Percentiles rank a stretch among this genome's conserved stretches.
Evolutionary conservation across 78 protist genomes (phyloP).

Genomic region (Tieghemostelium lacteum): DNA sequence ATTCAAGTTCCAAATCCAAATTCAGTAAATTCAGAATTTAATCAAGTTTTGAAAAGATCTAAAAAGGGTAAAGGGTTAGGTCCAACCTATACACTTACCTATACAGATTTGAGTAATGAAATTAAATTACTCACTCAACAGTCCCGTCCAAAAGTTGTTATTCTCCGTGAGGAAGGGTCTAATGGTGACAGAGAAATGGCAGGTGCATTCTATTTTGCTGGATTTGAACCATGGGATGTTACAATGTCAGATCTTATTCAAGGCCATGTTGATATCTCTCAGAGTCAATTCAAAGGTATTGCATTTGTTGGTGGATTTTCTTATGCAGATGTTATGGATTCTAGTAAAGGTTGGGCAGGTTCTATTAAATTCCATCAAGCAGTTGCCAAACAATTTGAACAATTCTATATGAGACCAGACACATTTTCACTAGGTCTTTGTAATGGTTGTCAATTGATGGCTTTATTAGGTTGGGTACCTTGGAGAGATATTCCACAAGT

Average conservation of each 20-base stretch:
- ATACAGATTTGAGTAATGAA: conserved; percentile 34
- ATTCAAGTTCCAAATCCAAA: conserved; percentile 86
- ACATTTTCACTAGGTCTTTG: conserved; percentile 96
- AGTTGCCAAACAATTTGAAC: conserved; percentile 74
- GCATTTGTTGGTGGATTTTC: conserved; percentile 96
- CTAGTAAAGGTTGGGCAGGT: conserved; percentile 95
- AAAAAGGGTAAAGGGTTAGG: conserved; percentile 55
- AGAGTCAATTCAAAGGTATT: conserved; percentile 86
- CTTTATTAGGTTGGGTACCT: conserved; percentile 89
- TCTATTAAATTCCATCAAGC: conserved; percentile 57
- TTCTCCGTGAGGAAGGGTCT: conserved; percentile 94
- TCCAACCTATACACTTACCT: conserved; percentile 49
- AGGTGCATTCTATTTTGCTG: conserved; percentile 88
- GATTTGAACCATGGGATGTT: conserved; percentile 90
- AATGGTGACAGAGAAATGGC: conserved; percentile 97
- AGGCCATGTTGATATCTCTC: conserved; percentile 61
- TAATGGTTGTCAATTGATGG: conserved; percentile 97
- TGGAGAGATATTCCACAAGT: conserved; percentile 16
- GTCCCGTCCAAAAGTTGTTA: conserved; percentile 83
- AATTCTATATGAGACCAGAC: conserved; percentile 87
- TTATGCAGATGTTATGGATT: conserved; percentile 91
- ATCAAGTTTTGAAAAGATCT: conserved; percentile 34
- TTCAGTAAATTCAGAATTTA: conserved; percentile 83
- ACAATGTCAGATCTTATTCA: conserved; percentile 87
- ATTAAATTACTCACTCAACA: neutral